Evolutionary conservation across 2,329 filamentous ascomycete genomes (phyloP).

Genomic region (Penicillium sp.): DNA sequence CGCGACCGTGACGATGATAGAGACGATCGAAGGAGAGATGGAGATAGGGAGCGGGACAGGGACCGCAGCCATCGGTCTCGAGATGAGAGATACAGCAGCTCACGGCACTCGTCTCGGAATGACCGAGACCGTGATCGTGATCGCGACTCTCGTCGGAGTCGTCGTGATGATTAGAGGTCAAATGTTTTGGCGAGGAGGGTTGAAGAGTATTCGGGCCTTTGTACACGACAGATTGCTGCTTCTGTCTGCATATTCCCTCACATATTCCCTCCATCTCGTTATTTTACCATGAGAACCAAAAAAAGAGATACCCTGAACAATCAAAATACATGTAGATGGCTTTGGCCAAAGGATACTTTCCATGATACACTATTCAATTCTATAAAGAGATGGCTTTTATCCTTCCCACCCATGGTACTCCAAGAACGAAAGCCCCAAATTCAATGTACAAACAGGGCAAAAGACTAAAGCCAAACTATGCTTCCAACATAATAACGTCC

Average conservation of each 20-base stretch:
- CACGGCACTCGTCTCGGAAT: constrained; percentile 30
- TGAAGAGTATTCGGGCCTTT: background rate
- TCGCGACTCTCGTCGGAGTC: constrained; percentile 29
- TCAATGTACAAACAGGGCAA: constrained; percentile 20
- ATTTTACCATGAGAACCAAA: background rate
- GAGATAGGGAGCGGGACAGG: constrained; percentile 26
- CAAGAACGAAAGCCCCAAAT: constrained; percentile 21
- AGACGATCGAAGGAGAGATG: constrained; percentile 19
- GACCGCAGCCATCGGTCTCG: constrained; percentile 30
- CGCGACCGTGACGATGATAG: constrained; percentile 28
- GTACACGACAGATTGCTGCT: constrained; percentile 4
- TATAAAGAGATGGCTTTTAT: constrained; percentile 25
- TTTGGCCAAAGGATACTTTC: background rate
- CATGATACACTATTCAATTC: constrained; percentile 16
- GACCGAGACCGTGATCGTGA: constrained; percentile 24
- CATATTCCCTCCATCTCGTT: background rate
- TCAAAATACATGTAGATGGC: background rate
- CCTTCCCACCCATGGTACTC: constrained; percentile 21
- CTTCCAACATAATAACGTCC: constrained; percentile 40
- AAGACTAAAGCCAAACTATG: constrained; percentile 20
- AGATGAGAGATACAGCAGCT: constrained; percentile 32
- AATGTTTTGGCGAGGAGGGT: background rate
- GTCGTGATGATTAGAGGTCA: constrained; percentile 24
- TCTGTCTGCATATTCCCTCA: background rate
- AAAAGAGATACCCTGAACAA: constrained; percentile 21